Evolutionary conservation across 164 flowering plant species (phyloP).

Genomic region (Piper betle): DNA sequence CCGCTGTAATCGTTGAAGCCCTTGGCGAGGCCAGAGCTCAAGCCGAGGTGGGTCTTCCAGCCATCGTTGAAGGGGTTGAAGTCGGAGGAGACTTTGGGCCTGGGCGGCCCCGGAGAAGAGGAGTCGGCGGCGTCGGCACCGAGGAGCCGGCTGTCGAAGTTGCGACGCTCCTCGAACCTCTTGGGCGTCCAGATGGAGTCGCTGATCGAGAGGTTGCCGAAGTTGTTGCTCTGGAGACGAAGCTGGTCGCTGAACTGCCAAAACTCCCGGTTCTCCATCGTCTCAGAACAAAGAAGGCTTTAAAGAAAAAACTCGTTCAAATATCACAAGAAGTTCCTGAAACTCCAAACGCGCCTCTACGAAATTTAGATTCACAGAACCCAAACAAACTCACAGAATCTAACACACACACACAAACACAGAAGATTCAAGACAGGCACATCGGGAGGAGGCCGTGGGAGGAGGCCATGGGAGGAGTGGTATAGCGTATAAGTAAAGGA

Average conservation of each 20-base stretch:
- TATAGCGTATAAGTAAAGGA: too few relatives aligned
- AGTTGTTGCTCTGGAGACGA: slow-evolving; percentile 33
- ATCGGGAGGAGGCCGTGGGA: slow-evolving; percentile 1
- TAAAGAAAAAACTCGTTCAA: too few relatives aligned
- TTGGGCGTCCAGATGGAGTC: slow-evolving; percentile 62
- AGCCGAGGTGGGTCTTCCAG: slow-evolving; percentile 23
- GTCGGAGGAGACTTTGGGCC: slow-evolving; percentile 3
- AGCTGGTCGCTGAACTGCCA: slow-evolving; percentile 91
- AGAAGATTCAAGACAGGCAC: not conserved
- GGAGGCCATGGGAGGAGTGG: too few relatives aligned
- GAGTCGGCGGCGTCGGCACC: slow-evolving; percentile 32
- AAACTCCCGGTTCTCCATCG: slow-evolving; percentile 59
- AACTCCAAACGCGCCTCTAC: not conserved
- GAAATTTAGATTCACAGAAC: not conserved
- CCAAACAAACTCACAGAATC: not conserved
- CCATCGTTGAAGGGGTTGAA: slow-evolving; percentile 32
- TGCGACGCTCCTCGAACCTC: slow-evolving; percentile 41
- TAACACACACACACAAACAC: not conserved
- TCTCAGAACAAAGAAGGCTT: not conserved
- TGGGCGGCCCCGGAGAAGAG: slow-evolving; percentile 22
- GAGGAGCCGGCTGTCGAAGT: slow-evolving; percentile 46
- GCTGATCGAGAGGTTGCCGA: slow-evolving; percentile 56
- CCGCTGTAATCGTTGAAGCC: not conserved
- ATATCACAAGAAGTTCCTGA: not conserved
- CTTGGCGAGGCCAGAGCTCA: slow-evolving; percentile 1